Evolutionary conservation across 495 filamentous ascomycete genomes (phyloP).

Genomic region (Diplogelasinospora grovesii): DNA sequence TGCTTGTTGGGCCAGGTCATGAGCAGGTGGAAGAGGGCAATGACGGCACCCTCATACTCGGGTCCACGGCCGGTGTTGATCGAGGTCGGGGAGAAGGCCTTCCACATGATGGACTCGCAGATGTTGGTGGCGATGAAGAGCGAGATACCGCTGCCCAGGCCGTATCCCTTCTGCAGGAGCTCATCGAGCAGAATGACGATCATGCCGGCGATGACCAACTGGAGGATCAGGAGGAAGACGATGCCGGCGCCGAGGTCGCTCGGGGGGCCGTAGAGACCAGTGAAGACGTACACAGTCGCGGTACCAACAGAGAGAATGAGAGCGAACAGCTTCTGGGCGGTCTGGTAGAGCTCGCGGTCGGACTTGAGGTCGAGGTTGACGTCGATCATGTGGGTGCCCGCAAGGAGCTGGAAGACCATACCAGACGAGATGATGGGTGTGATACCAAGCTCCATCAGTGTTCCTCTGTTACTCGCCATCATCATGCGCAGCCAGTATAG

Average conservation of each 20-base stretch:
- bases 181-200: constrained; percentile 99
- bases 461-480: constrained; percentile 98
- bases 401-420: constrained; percentile 99
- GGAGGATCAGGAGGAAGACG: constrained; percentile 93
- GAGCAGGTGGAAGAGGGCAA: constrained; percentile 96
- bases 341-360: constrained; percentile 99
- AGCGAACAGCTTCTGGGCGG: constrained; percentile 98
- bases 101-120: constrained; percentile 99
- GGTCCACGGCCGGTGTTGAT: constrained; percentile 99
- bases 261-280: constrained; percentile 94
- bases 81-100: constrained; percentile 97
- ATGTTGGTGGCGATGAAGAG: constrained; percentile 99
- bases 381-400: constrained; percentile 98
- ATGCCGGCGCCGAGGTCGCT: constrained; percentile 95
- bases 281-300: constrained; percentile 93
- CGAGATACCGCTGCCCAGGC: constrained; percentile 95
- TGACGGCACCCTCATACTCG: constrained; percentile 98
- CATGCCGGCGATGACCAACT: constrained; percentile 92
- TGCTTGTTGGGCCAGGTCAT: constrained; percentile 99
- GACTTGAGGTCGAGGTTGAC: constrained; percentile 99
- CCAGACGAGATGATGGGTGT: constrained; percentile 98
- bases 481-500: constrained; percentile 99
- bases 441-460: constrained; percentile 98
- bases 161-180: constrained; percentile 98
- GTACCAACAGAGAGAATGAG: constrained; percentile 97